Evolutionary conservation across 2,329 filamentous ascomycete genomes (phyloP), one percentile per base, ranked within the genome.

Genomic region (Ophiosphaerella herpotricha): DNA sequence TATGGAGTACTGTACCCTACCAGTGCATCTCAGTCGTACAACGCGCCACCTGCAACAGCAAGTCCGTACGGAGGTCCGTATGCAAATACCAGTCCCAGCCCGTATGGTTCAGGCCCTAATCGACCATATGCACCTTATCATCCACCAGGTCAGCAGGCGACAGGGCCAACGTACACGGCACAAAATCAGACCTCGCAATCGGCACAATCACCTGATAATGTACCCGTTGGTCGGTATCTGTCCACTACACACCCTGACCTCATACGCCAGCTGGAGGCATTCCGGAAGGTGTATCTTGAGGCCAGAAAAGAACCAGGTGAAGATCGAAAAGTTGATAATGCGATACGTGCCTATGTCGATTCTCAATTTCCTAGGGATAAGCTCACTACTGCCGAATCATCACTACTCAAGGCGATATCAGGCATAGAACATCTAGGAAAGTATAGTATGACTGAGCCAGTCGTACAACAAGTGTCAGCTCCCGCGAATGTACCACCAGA

Each of bases 1-100:
- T 73, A 72, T 50, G 69, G 70, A 7, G 65, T 73, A 4, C 57
- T 73, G 4, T 65, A 67, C 23, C 66, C 70, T 7, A 69, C 67
- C 11, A 66, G 49, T 43, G 60, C 64, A 12, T 63, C 67, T n/a
- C 62, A 66, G 13, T 50, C 58, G 13, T 57, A 68, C 31, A 61
- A 52, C 41, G 54, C 50, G 2, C 57, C 56, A 14, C 46, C 38
- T 29, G 5, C 62, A 2, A 48, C 63, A 13, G 49, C 67, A 11
- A 59, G 61, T 18, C 55, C 62, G 7, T 70, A 72, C 40, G 61
- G 63, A 23, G 63, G 61, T 7, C 68, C 64, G 14, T 70, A 72
- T 46, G 59, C 64, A 16, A 57, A 62, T 37, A 50, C 67, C 7
- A 63, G 63, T 23, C 54, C 64, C 14, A 69, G 63, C 38, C 67